A percentile compares a stretch with the other conserved stretches of the same genome.
Conservation (phyloP, 2,329 filamentous ascomycete species). For the Microthyrium microscopicum region DNA sequence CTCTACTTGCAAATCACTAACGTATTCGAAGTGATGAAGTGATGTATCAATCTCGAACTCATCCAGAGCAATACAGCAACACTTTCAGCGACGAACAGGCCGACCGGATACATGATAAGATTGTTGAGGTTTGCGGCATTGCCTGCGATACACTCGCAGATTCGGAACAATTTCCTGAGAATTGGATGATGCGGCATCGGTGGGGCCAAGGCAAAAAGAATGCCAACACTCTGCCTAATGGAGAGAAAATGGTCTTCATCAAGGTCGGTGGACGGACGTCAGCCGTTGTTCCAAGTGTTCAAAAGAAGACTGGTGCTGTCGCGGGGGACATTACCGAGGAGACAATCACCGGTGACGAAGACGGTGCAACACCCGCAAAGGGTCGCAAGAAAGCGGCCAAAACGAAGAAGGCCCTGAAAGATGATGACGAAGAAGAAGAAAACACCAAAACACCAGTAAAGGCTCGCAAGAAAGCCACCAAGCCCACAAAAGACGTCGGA, state of each 20-base stretch:
- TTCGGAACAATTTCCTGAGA: slow-evolving; percentile 64
- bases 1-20: slow-evolving; percentile 7
- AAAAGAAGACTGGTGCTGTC: slow-evolving; percentile 60
- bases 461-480: too few relatives aligned
- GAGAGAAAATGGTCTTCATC: slow-evolving; percentile 68
- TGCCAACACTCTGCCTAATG: slow-evolving; percentile 54
- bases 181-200: slow-evolving; percentile 78
- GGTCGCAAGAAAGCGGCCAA: slow-evolving; percentile 1
- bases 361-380: slow-evolving; percentile 11
- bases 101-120: slow-evolving; percentile 50
- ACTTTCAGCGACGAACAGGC: slow-evolving; percentile 60
- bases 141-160: slow-evolving; percentile 68
- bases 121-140: slow-evolving; percentile 63
- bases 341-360: slow-evolving; percentile 13
- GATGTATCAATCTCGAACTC: slow-evolving; percentile 71
- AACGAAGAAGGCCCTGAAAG: too few relatives aligned
- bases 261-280: slow-evolving; percentile 86
- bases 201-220: slow-evolving; percentile 82
- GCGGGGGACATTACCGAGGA: slow-evolving; percentile 33
- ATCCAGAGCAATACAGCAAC: slow-evolving; percentile 86
- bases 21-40: slow-evolving; percentile 51
- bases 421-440: too few relatives aligned
- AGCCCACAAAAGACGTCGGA: too few relatives aligned
- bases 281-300: slow-evolving; percentile 67
- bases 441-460: too few relatives aligned